These are phyloP conservation scores for Trematosphaeria pertusa DNA, from an alignment of 2,329 filamentous ascomycete genomes.

Conservation along the genomic window DNA sequence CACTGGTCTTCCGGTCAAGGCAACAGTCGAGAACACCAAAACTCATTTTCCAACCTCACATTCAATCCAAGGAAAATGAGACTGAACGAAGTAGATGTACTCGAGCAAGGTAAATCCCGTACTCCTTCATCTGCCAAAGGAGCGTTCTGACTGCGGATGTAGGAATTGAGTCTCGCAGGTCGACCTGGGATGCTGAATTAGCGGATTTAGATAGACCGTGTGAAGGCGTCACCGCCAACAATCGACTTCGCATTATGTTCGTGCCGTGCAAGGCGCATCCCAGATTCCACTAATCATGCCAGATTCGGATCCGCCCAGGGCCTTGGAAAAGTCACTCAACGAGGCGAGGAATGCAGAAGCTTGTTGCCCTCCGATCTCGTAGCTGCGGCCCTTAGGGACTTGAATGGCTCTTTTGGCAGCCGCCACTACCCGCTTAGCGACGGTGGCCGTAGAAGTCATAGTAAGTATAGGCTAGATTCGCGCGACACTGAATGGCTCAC, in stretches of 20 bases:
- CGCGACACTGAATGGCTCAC: background rate
- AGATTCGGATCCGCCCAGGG: background rate
- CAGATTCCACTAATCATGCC: background rate
- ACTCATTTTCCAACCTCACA: too few species aligned
- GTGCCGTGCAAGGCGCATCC: background rate
- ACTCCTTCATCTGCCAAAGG: too few species aligned
- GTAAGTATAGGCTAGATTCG: background rate
- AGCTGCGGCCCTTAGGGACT: background rate
- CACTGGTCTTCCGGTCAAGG: too few species aligned
- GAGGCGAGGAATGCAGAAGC: too few species aligned
- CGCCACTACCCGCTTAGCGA: background rate
- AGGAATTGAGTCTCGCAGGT: background rate
- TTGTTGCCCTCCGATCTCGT: background rate
- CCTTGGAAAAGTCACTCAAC: background rate
- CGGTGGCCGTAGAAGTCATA: background rate
- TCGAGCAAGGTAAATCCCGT: too few species aligned
- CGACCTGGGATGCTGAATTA: slow-evolving; percentile 1
- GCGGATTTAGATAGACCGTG: background rate
- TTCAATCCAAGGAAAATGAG: too few species aligned
- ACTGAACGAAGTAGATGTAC: too few species aligned
- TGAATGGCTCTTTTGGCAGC: background rate
- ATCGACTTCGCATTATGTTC: background rate
- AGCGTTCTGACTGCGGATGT: too few species aligned
- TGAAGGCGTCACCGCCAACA: background rate
- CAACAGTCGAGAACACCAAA: too few species aligned